Percentiles rank a stretch among this genome's conserved stretches.
Evolutionary conservation across 345 rosid species (phyloP).

Genomic region (Ceriops decandra): DNA sequence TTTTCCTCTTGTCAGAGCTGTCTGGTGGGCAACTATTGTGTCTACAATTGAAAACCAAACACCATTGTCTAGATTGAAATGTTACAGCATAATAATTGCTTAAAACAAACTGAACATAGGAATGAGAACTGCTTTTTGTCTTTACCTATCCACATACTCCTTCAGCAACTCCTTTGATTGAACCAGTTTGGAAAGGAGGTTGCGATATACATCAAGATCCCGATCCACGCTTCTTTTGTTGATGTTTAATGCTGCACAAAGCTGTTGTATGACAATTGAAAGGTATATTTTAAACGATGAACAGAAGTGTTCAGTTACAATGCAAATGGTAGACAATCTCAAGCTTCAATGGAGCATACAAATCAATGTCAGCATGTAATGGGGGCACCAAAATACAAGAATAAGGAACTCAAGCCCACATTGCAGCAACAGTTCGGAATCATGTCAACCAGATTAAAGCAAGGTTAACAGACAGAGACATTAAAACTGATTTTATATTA

Average conservation of each 20-base stretch:
- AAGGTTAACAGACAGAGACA: too few species aligned
- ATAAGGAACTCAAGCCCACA: too few species aligned
- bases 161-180: constrained; percentile 93
- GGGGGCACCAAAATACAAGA: too few species aligned
- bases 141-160: constrained; percentile 90
- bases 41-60: not conserved
- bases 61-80: not conserved
- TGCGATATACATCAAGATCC: constrained; percentile 94
- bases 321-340: too few species aligned
- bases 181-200: constrained; percentile 88
- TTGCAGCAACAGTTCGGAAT: too few species aligned
- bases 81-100: not conserved
- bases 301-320: not conserved
- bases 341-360: too few species aligned
- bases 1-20: not conserved
- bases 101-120: not conserved
- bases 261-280: constrained; percentile 44
- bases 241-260: constrained; percentile 81
- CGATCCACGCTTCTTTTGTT: constrained; percentile 89
- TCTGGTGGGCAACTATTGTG: not conserved
- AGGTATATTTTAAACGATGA: not conserved
- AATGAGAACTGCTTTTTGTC: not conserved
- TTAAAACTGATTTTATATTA: too few species aligned
- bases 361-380: too few species aligned
- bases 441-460: too few species aligned